These are phyloP conservation scores for Zoysia matrella DNA, from an alignment of 202 grass and related monocot genomes.

Conservation along the genomic window DNA sequence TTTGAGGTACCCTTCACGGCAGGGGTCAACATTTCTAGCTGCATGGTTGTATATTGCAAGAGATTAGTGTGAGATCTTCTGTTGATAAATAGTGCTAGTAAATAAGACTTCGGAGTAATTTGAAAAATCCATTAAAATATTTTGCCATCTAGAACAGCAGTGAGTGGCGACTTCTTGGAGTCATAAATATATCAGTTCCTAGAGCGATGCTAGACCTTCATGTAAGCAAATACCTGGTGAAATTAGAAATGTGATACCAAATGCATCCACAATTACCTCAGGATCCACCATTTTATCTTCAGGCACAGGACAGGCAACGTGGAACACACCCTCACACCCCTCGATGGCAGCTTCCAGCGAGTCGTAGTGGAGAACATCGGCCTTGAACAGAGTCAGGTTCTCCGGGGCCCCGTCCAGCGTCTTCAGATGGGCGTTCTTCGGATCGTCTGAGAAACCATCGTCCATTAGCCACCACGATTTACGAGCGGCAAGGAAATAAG, in stretches of 20 bases:
- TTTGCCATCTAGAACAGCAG: background rate
- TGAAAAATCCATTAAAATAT: background rate
- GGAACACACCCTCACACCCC: conserved; percentile 53
- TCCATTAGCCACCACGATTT: conserved; percentile 1
- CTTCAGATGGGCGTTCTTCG: conserved; percentile 37
- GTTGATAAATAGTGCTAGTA: background rate
- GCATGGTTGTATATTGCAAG: conserved; percentile 2
- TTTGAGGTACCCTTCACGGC: conserved; percentile 50
- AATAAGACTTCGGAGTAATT: background rate
- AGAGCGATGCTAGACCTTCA: background rate
- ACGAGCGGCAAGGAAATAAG: background rate
- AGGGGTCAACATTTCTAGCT: conserved; percentile 44
- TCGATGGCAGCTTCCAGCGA: conserved; percentile 15
- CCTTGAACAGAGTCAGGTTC: conserved; percentile 47
- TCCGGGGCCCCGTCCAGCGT: conserved; percentile 29
- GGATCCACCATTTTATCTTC: conserved; percentile 21
- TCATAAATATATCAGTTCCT: background rate
- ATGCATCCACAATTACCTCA: conserved; percentile 27
- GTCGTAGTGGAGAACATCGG: conserved; percentile 42
- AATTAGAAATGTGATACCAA: background rate
- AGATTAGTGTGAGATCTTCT: background rate
- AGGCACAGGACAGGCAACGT: conserved; percentile 35
- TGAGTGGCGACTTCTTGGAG: background rate
- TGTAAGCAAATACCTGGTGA: background rate
- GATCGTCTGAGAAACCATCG: conserved; percentile 11